These are phyloP conservation scores for Phaeosphaeriaceae sp. DNA, from an alignment of 2,329 filamentous ascomycete species.

Conservation along the genomic window DNA sequence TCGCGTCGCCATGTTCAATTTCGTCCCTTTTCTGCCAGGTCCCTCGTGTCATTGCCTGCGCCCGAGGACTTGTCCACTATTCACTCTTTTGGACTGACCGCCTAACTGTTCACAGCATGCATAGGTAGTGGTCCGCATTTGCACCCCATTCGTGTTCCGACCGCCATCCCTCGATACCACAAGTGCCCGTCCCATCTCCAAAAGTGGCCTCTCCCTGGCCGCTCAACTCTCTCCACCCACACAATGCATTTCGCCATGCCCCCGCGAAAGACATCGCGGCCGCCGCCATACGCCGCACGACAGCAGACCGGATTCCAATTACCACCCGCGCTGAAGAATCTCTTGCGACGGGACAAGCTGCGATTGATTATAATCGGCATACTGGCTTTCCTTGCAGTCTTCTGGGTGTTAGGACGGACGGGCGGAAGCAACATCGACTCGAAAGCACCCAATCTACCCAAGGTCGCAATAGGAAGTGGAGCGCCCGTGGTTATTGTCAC, in stretches of 20 bases:
- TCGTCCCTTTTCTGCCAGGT: conserved; percentile 15
- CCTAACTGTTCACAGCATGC: not conserved
- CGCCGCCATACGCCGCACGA: conserved; percentile 72
- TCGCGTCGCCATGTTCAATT: conserved; percentile 20
- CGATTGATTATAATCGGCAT: conserved; percentile 64
- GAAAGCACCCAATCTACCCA: conserved; percentile 24
- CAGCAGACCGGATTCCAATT: conserved; percentile 51
- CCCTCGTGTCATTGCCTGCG: not conserved
- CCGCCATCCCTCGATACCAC: conserved; percentile 33
- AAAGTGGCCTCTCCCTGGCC: conserved; percentile 25
- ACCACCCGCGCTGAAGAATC: conserved; percentile 55
- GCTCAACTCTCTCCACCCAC: conserved; percentile 16
- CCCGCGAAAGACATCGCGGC: conserved; percentile 80
- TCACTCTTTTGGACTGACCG: not conserved
- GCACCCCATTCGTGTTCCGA: conserved; percentile 2
- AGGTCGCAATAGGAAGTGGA: conserved; percentile 52
- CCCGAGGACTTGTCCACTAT: not conserved
- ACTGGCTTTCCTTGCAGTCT: conserved; percentile 59
- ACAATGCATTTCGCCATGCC: conserved; percentile 87
- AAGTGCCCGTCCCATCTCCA: not conserved
- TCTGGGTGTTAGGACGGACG: conserved; percentile 46
- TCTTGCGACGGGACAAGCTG: conserved; percentile 66
- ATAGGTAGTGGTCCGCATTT: conserved; percentile 1
- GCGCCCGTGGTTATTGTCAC: conserved; percentile 80
- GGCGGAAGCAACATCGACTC: conserved; percentile 24